Evolutionary conservation across 176 grass and related monocot species (phyloP), one percentile per base, ranked within the genome.

Genomic region (Thinopyrum elongatum): DNA sequence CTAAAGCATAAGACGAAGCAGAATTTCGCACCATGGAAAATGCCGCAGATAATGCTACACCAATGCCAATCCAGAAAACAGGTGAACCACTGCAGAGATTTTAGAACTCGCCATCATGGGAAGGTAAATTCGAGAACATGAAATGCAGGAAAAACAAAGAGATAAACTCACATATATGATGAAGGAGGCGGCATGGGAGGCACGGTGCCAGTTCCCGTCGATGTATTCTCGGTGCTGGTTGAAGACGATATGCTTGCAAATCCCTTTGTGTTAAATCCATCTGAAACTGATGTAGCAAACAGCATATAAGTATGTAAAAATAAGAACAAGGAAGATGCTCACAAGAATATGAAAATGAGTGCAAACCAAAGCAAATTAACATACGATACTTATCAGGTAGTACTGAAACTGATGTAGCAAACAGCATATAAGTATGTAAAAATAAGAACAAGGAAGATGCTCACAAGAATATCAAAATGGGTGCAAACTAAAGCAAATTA

Each of bases 1-100:
- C 14, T 44, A 83, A 44, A 80, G 10, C 23, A 83, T 19, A 80
- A 51, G 19, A 83, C 8, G 34, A 14, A 70, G 70, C 19, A 33
- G 55, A 76, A 68, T 87, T 83, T 63, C 86, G 58, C 38, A 99
- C 97, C 90, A 88, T 38, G 58, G 94, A 90, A 73, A 99, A 99
- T 2, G 87, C 79, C 16, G 87, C 97, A 57, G 97, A 91, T 21
- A 99, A 88, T 39, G 89, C 97, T 66, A 99, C 97, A 62, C 97
- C 97, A 83, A 96, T 66, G 78, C 97, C 97, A 80, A 99, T 90
- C 97, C 97, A 99, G 88, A 99, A 99, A 74, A 96, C 90, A 68
- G 97, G 97, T 15, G 97, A 94, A 30, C 97, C 94, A 6, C 97
- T 99, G 88, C n/a, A 90, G 64, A 86, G 19, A 41, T 79, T 81